Base-by-base conservation (phyloP, 164 flowering plant genomes). In the Piper longum region DNA sequence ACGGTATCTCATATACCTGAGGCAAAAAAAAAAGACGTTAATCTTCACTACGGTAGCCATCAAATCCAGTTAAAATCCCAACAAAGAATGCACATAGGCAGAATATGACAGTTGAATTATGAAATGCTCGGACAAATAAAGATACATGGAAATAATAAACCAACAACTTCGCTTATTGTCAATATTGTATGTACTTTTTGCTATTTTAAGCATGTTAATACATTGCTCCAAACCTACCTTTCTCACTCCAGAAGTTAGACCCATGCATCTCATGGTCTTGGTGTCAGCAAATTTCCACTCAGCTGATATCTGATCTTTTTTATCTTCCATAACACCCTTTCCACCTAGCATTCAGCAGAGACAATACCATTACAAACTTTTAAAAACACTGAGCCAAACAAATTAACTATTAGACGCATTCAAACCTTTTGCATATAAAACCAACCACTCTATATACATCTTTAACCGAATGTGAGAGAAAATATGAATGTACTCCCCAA, bases 181-280 rank as follows among this genome's bases (percentile, higher is more conserved):
- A 48, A 2, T 9, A 6, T 5, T 5, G 11, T 48, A 48, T 5
- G 4, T 14, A 9, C 52, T 9, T 48, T 9, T 9, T 48, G 52
- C 12, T 48, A 48, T 48, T 48, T 48, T 48, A 48, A 48, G 11
- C 52, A 48, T 48, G 52, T 48, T 18, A 40, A 16, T 52, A n/a
- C 17, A 4, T 42, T 43, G 58, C 44, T 48, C 43, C 55, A 52
- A 58, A 45, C 41, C 61, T 79, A 89, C 97, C 97, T 89, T 93
- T 72, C 89, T 79, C n/a, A 93, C 96, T 59, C 92, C 89, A 57
- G 98, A 84, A 68, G 98, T 88, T 72, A 93, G 78, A 63, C 98
- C 97, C 83, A 90, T 77, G 72, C 74, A 77, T 64, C 83, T 68
- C 70, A 93, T 82, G 51, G 74, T 78, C 58, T 80, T 58, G 45